Base-by-base conservation (phyloP, 2,329 filamentous ascomycete species). In the Colletotrichum echinochloae region DNA sequence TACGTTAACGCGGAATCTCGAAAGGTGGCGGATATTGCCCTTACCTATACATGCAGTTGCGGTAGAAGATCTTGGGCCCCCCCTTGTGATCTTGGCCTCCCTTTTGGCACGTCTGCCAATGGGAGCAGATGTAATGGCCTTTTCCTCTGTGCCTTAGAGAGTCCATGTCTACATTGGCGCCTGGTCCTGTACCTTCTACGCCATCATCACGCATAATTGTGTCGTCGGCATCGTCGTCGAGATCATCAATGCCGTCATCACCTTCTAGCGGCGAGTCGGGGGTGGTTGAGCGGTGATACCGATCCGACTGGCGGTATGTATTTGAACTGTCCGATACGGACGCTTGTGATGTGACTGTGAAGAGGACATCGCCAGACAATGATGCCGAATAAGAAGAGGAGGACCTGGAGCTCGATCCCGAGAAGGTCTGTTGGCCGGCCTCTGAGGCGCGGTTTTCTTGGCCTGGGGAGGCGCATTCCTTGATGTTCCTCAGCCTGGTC, bases 21-120 rank as follows among this genome's bases (percentile, higher is more conserved):
- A 41, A 37, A 57, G 20, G 30, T 14, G 16, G 20, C 39, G 28
- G 60, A 35, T n/a, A 62, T 60, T 62, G 66, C 63, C 56, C 79
- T 77, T 78, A 75, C 82, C 83, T 65, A 80, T 81, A 65, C 81
- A 83, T 73, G 70, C 72, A 73, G 71, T 83, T 82, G 60, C 81
- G 79, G 72, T 81, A 80, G 74, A 83, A 83, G 55, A 79, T 70
- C 41, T 82, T 76, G 18, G 82, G 75, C 9, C 78, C 77, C 12
- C 81, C 81, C 20, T 80, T 75, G 59, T 79, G 80, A 64, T 82
- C 79, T 49, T 82, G 79, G 35, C 81, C 81, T 37, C 81, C 81
- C 72, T 83, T 83, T 65, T 80, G 79, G 61, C 81, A 83, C 39
- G 74, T 76, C 49, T 62, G 60, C 9, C 77, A 78, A 28, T 81